Percentiles rank a stretch among this genome's conserved stretches.
phyloP scores from a whole-genome alignment of 83 land plant species.

The Isoetes engelmannii region DNA sequence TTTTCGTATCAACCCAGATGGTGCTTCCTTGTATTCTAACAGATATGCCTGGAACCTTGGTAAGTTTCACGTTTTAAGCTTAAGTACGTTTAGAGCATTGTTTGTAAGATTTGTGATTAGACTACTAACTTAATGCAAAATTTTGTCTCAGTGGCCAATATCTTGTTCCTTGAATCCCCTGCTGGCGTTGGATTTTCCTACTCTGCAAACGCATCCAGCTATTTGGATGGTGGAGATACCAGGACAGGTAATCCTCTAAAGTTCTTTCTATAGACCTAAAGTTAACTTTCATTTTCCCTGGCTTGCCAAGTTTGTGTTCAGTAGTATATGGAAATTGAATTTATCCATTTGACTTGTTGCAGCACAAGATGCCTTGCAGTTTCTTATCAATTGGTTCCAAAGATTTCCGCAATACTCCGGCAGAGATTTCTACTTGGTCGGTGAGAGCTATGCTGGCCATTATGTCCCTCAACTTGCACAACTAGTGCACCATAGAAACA shows the following conservation, averaged over 20 bases:
- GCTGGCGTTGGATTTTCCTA: slow-evolving; percentile 12
- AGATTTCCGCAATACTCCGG: slow-evolving; percentile 48
- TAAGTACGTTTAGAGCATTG: too few species aligned
- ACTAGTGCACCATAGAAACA: slow-evolving; percentile 34
- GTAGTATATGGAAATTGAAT: background rate
- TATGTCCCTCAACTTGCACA: slow-evolving; percentile 53
- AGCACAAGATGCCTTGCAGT: slow-evolving; percentile 33
- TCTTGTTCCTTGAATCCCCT: slow-evolving; percentile 10
- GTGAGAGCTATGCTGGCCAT: slow-evolving; percentile 51
- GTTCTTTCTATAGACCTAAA: background rate
- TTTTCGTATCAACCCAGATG: slow-evolving; percentile 38
- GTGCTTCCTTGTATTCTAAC: slow-evolving; percentile 36
- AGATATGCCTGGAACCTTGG: slow-evolving; percentile 55
- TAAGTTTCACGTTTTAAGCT: background rate
- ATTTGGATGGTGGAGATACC: slow-evolving; percentile 1
- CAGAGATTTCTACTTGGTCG: slow-evolving; percentile 53
- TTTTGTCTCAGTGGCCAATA: background rate
- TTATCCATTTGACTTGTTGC: slow-evolving; percentile 5
- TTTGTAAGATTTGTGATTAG: too few species aligned
- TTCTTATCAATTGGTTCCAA: slow-evolving; percentile 52
- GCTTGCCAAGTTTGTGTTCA: background rate
- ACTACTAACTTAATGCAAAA: too few species aligned
- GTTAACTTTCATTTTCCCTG: too few species aligned
- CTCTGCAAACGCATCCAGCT: background rate
- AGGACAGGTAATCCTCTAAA: background rate